phyloP scores from a whole-genome alignment of 805 yeast genomes.

The Wickerhamiella sergipiensis region DNA sequence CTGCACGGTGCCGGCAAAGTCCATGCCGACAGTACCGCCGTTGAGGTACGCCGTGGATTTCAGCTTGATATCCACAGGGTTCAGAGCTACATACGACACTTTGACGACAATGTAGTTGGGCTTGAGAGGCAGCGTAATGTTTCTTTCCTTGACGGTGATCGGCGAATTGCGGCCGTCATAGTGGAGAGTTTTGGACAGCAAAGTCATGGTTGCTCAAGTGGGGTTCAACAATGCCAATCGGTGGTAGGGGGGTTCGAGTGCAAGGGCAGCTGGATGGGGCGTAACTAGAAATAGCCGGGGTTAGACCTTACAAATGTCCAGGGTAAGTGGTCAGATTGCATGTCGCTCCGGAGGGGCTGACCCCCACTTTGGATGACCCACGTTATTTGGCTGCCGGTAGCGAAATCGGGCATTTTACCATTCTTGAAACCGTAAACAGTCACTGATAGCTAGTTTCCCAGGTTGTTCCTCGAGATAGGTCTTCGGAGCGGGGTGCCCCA shows the following conservation, averaged over 20 bases:
- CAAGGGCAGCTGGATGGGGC: background rate
- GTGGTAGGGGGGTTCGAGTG: background rate
- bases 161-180: background rate
- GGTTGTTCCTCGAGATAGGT: too few species aligned
- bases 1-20: conserved; percentile 46
- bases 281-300: background rate
- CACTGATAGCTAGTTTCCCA: too few species aligned
- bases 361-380: background rate
- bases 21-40: conserved; percentile 49
- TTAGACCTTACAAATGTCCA: background rate
- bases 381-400: background rate
- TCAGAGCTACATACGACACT: conserved; percentile 42
- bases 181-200: background rate
- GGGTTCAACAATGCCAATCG: background rate
- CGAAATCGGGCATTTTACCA: background rate
- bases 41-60: conserved; percentile 12
- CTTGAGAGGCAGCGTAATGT: conserved; percentile 36
- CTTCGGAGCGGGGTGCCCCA: background rate
- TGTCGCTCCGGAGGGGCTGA: background rate
- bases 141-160: background rate
- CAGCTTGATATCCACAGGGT: conserved; percentile 44
- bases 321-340: background rate
- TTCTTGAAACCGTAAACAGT: background rate
- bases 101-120: conserved; percentile 39
- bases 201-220: background rate